Base-by-base conservation (phyloP, 2,329 filamentous ascomycete genomes). In the Colletotrichum somersetense region DNA sequence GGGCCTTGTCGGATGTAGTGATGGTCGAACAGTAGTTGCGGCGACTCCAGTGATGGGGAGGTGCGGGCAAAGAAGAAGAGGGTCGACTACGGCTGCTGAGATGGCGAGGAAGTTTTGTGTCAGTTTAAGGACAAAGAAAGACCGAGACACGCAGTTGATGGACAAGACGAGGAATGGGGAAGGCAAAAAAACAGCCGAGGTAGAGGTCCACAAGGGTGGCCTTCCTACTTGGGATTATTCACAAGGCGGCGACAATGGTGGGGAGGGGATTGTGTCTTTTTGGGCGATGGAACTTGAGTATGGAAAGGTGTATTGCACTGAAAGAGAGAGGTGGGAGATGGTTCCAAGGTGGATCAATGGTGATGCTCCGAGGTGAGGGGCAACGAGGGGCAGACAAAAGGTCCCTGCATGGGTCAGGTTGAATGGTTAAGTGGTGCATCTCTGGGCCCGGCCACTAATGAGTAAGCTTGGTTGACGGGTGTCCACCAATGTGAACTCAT, bases 1-100 rank as follows among this genome's bases (percentile, higher is more conserved):
- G 55, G 11, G 76, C 75, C 69, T 74, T 74, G 64, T 73, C 66
- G 20, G 75, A 77, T 26, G 75, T 77, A 61, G 74, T 73, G 50
- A 77, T 73, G 62, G 76, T 77, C 52, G 76, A 77, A 62, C 76
- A 77, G 46, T 67, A 64, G 48, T 66, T 70, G 56, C 73, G 66
- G 56, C 73, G 62, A 52, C 48, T 46, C 20, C 20, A 59, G 35
- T 20, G 52, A 42, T 42, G 55, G 63, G 18, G 42, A 38, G 44
- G 56, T 63, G 69, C 44, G 69, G 59, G 66, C 66, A 61, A 72
- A 55, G 35, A n/a, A 20, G 26, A 55, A 23, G 67, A 53, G 67
- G 68, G 58, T 52, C 64, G 57, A 44, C 4, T 26, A 50, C 61
- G 62, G 48, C 50, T 30, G 66, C 52, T 44, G 42, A 11, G 50